Conservation (phyloP, 331 rosid genomes). For the Rhamnella rubrinervis region DNA sequence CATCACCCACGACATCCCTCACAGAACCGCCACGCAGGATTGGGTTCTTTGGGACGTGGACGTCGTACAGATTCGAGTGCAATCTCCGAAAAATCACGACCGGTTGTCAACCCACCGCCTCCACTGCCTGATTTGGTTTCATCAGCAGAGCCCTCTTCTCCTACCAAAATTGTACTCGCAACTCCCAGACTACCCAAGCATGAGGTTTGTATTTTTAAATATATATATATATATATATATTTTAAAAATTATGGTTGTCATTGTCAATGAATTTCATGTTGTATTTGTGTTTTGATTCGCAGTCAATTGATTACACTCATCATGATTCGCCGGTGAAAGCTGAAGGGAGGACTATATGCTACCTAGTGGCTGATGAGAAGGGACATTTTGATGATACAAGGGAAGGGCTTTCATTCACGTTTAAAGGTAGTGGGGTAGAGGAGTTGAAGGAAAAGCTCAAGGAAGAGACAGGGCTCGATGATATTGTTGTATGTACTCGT, state of each 20-base stretch:
- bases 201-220: constrained; percentile 39
- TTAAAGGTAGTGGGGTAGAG: constrained; percentile 52
- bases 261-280: neutral
- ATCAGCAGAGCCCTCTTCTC: constrained; percentile 17
- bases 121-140: constrained; percentile 4
- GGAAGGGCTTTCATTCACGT: constrained; percentile 44
- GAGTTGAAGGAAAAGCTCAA: constrained; percentile 53
- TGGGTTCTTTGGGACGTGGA: constrained; percentile 94
- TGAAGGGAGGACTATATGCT: constrained; percentile 65
- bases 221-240: too few species aligned
- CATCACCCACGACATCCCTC: constrained; percentile 75
- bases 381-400: constrained; percentile 40
- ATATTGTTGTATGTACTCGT: constrained; percentile 64
- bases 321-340: constrained; percentile 32
- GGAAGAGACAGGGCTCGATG: constrained; percentile 52
- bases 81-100: constrained; percentile 11
- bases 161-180: constrained; percentile 37
- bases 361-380: constrained; percentile 55
- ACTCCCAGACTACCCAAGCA: constrained; percentile 19
- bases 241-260: neutral
- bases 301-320: constrained; percentile 9
- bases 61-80: constrained; percentile 43
- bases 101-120: constrained; percentile 16
- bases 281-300: constrained; percentile 1
- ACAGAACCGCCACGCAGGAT: constrained; percentile 50